Evolutionary conservation across 495 filamentous ascomycete genomes (phyloP).

Genomic region (Penicillium odoratum): DNA sequence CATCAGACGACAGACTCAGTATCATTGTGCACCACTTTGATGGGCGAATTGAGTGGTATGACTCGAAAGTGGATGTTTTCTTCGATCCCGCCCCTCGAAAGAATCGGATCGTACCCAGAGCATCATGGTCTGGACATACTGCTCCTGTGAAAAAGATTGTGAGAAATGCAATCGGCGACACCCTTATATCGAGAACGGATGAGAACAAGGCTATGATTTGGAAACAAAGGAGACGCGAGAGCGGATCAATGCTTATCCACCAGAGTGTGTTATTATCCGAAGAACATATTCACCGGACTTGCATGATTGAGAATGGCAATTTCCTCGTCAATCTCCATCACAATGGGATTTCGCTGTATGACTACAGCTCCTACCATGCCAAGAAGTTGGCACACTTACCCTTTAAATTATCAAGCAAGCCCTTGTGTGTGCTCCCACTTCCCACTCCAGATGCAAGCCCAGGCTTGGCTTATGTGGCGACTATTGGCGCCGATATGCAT

Average conservation of each 20-base stretch:
- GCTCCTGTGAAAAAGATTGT: constrained; percentile 79
- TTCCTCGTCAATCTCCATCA: constrained; percentile 83
- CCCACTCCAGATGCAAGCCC: constrained; percentile 59
- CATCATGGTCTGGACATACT: constrained; percentile 84
- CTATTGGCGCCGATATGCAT: constrained; percentile 76
- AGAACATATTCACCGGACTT: constrained; percentile 81
- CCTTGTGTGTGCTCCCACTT: constrained; percentile 78
- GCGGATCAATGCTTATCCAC: constrained; percentile 56
- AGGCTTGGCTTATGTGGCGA: constrained; percentile 65
- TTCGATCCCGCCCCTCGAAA: constrained; percentile 74
- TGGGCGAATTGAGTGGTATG: constrained; percentile 78
- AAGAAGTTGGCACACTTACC: constrained; percentile 54
- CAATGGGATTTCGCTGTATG: constrained; percentile 77
- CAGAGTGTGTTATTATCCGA: constrained; percentile 69
- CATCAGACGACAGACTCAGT: constrained; percentile 60
- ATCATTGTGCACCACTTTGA: constrained; percentile 88
- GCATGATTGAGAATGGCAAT: constrained; percentile 69
- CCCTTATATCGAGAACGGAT: constrained; percentile 77
- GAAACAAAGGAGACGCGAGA: constrained; percentile 58
- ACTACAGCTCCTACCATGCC: constrained; percentile 60
- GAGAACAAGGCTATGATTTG: constrained; percentile 81
- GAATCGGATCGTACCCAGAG: constrained; percentile 57
- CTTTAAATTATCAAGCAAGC: constrained; percentile 68
- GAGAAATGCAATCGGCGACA: constrained; percentile 75
- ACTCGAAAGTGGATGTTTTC: constrained; percentile 73